Base-by-base conservation (phyloP, 1,139 yeast species). In the Torulaspora pretoriensis region DNA sequence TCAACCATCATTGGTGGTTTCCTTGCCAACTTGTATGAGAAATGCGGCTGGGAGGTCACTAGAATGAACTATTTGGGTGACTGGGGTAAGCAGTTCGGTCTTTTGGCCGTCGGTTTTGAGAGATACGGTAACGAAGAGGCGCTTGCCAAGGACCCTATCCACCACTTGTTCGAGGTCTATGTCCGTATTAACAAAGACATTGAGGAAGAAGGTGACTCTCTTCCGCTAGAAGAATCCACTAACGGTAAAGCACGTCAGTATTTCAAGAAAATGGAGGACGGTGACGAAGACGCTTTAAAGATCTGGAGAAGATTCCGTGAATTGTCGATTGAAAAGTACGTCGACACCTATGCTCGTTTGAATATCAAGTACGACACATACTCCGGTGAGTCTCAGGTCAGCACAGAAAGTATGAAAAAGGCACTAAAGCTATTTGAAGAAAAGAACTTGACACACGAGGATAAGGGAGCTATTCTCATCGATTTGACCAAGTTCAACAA, bases 11-110 rank as follows among this genome's bases (percentile, higher is more conserved):
- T 92, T 65, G 99, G 99, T 59, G 97, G 98, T n/a, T 92, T 89
- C 71, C 68, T 94, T 47, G 71, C 96, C 38, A 92, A 90, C 68
- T 75, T 92, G 66, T 88, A 92, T 64, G 96, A 90, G 68, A 81
- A 81, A 57, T 73, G 83, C 48, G 97, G 97, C 34, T 92, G 92
- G 85, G 79, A 87, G 13, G 98, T 94, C 35, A 71, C 77, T 55
- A 81, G 97, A 71, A 75, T 92, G 72, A 92, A 92, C 71, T 92
- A 94, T 70, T 75, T 92, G 56, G 99, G 99, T 63, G 99, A 92
- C 71, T 92, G 98, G 98, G 99, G 99, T 47, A 92, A 94, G 70
- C 99, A 92, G 72, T 92, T 92, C 63, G 99, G 98, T 68, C 72
- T 90, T 43, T 76, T 92, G 56, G 98, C 98, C 26, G 83, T 94